Evolutionary conservation across 805 yeast genomes (phyloP).

Genomic region (Candida insectorum): DNA sequence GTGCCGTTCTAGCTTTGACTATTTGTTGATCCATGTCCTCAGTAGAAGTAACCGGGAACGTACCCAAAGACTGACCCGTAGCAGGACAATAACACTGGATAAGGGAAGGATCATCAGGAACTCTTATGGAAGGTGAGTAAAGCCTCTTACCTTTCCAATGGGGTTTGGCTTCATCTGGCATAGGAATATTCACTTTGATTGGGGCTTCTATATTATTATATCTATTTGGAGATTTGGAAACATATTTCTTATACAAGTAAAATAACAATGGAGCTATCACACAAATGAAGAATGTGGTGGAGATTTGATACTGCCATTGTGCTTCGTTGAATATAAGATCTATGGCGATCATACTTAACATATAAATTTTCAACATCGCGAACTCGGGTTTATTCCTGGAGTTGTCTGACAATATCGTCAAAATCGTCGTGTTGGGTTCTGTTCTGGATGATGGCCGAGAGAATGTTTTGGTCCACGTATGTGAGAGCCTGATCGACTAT

Average conservation of each 20-base stretch:
- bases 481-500: constrained; percentile 33
- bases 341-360: constrained; percentile 34
- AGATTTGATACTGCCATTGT: constrained; percentile 45
- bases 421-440: constrained; percentile 24
- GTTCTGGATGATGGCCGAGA: constrained; percentile 41
- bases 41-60: constrained; percentile 58
- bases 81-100: constrained; percentile 95
- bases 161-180: constrained; percentile 77
- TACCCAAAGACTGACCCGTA: constrained; percentile 85
- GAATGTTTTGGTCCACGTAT: constrained; percentile 45
- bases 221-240: constrained; percentile 35
- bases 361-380: constrained; percentile 1
- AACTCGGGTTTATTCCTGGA: constrained; percentile 15
- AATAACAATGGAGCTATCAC: constrained; percentile 35
- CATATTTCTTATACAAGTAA: constrained; percentile 33
- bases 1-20: constrained; percentile 51
- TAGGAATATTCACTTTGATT: constrained; percentile 47
- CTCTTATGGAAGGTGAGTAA: constrained; percentile 53
- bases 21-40: constrained; percentile 71
- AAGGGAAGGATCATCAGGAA: constrained; percentile 57
- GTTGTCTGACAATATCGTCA: constrained; percentile 20
- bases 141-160: constrained; percentile 91
- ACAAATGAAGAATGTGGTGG: constrained; percentile 40
- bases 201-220: constrained; percentile 44
- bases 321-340: constrained; percentile 37